Evolutionary conservation across 805 yeast species (phyloP), one percentile per base, ranked within the genome.

Genomic region (Pichia occidentalis): DNA sequence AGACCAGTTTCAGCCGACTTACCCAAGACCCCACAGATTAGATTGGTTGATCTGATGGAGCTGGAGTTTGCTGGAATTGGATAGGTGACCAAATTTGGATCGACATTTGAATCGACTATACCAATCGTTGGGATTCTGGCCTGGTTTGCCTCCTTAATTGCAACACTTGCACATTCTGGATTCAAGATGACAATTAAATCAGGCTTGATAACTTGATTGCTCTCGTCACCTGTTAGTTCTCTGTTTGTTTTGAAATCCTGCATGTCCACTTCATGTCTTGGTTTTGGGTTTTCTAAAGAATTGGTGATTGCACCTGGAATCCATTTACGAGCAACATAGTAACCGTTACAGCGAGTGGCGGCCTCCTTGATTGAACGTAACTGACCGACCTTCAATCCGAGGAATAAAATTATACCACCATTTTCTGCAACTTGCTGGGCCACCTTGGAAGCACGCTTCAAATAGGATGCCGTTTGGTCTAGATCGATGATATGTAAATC

Each of bases 51-150:
- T 59, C 98, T 75, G 42, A 77, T 64, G 7, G 95, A 81, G 58
- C 88, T 97, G 59, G 92, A 97, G 57, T 92, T 92, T 46, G 95
- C 95, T 13, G 97, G 97, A 48, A 92, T 84, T 36, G 97, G 95
- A 56, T 92, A 92, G 2, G 96, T 86, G 37, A 90, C 84, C 49
- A 82, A 64, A 12, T 84, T 74, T 7, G 97, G 95, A 56, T 92
- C 96, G 57, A 83, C 78, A 61, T 92, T 90, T 17, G 97, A 88
- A 63, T 92, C 98, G 45, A 92, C 77, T 41, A 92, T 73, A 21
- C 96, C 97, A 51, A 92, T 77, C 1, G 97, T 87, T 42, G 98
- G 98, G 23, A 92, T 75, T 57, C 95, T 74, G 43, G 80, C 69
- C 53, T 77, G 76, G 49, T 76, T 73, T 45, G 97, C 92, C 63